phyloP scores from a whole-genome alignment of 768 basidiomycete species.

The Astraeus odoratus region DNA sequence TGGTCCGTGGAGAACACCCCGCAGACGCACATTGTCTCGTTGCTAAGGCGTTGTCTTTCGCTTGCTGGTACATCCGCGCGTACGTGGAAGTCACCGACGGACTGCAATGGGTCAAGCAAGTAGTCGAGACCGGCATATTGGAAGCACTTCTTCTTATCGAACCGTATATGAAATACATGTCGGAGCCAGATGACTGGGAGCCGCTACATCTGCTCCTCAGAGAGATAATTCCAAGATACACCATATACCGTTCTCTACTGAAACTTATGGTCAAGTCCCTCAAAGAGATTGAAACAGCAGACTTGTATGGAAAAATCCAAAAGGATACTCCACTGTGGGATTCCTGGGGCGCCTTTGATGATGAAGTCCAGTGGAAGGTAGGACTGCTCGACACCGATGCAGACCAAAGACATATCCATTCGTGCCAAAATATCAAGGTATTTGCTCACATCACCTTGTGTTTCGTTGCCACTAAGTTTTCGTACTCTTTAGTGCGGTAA shows the following conservation, averaged over 20 bases:
- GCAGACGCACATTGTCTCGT: conserved; percentile 5
- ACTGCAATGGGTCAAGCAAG: conserved; percentile 19
- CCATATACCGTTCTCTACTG: conserved; percentile 18
- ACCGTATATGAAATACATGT: conserved; percentile 18
- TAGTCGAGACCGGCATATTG: conserved; percentile 19
- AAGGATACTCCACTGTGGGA: conserved; percentile 11
- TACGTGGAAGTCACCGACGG: conserved; percentile 22
- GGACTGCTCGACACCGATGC: conserved; percentile 7
- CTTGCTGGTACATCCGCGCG: conserved; percentile 24
- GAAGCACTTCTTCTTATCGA: conserved; percentile 20
- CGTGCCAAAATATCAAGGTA: conserved; percentile 23
- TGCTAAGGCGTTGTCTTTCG: conserved; percentile 22
- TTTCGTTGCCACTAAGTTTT: background rate
- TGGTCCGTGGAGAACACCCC: conserved; percentile 9
- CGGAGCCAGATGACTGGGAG: conserved; percentile 19
- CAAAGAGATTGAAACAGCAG: conserved; percentile 9
- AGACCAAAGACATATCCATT: conserved; percentile 11
- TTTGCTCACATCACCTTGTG: background rate
- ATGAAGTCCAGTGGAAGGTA: conserved; percentile 11
- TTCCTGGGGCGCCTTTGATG: conserved; percentile 18
- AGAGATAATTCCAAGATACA: conserved; percentile 21
- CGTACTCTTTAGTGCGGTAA: conserved; percentile 17
- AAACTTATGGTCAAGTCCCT: conserved; percentile 12
- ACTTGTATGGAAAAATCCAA: conserved; percentile 11
- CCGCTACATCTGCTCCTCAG: conserved; percentile 18